Percentiles rank a stretch among this genome's conserved stretches.
Conservation (phyloP, 495 filamentous ascomycete species). For the Margaritispora aquatica region DNA sequence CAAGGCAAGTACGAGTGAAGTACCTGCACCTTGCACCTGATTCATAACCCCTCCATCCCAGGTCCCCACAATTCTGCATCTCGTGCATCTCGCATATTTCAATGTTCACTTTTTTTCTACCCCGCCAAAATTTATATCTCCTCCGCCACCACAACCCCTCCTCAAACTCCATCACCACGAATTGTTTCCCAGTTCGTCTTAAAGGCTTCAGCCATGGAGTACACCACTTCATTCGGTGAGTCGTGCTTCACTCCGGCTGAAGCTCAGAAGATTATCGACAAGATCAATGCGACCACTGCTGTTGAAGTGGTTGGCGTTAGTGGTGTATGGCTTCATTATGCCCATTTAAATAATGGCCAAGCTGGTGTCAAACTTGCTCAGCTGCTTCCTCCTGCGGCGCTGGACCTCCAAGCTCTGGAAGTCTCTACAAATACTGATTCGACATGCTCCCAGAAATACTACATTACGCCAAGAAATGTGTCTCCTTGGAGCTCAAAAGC, state of each 20-base stretch:
- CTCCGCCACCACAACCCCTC: not conserved
- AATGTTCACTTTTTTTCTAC: not conserved
- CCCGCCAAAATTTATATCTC: conserved; percentile 5
- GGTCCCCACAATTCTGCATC: too few relatives aligned
- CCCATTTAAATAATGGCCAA: conserved; percentile 17
- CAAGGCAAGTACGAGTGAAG: too few relatives aligned
- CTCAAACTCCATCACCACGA: too few relatives aligned
- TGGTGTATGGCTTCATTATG: conserved; percentile 48
- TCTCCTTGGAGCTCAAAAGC: conserved; percentile 98
- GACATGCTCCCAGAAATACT: conserved; percentile 35
- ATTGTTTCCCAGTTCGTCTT: too few relatives aligned
- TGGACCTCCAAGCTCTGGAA: too few relatives aligned
- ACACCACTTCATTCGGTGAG: conserved; percentile 33
- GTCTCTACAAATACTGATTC: conserved; percentile 32
- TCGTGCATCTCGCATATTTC: not conserved
- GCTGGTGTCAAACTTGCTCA: conserved; percentile 33
- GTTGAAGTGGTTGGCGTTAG: conserved; percentile 35
- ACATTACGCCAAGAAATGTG: conserved; percentile 79
- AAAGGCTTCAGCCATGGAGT: conserved; percentile 7
- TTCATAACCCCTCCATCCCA: not conserved
- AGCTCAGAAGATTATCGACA: conserved; percentile 40
- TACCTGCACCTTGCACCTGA: not conserved
- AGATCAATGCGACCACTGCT: conserved; percentile 28
- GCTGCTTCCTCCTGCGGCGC: conserved; percentile 32
- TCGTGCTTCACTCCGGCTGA: conserved; percentile 45